These are phyloP conservation scores for Uronychia setigera DNA, from an alignment of 73 alveolate species.

Conservation along the genomic window DNA sequence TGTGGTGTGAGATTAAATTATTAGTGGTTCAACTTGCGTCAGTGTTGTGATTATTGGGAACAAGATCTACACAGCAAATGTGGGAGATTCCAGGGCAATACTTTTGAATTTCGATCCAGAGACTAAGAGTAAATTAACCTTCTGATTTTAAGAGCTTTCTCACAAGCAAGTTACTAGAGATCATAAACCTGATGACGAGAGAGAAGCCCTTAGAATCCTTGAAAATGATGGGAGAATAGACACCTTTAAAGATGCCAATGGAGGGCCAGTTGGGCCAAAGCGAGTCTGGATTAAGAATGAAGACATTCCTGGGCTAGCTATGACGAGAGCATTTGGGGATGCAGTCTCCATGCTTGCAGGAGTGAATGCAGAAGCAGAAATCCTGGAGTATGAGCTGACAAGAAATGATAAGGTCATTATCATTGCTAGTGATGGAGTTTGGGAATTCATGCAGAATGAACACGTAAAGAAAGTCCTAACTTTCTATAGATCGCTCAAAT, in stretches of 20 bases:
- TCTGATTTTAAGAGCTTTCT: constrained; percentile 25
- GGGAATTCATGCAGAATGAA: constrained; percentile 85
- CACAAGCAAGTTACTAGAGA: constrained; percentile 64
- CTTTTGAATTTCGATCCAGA: constrained; percentile 24
- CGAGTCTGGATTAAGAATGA: constrained; percentile 89
- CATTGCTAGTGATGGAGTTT: constrained; percentile 93
- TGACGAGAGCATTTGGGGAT: constrained; percentile 97
- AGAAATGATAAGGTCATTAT: constrained; percentile 86
- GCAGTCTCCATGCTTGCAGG: constrained; percentile 88
- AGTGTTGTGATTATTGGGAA: constrained; percentile 69
- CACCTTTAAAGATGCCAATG: constrained; percentile 62
- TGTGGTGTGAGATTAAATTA: background rate
- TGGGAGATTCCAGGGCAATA: constrained; percentile 89
- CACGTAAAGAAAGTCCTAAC: constrained; percentile 2
- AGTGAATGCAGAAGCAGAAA: constrained; percentile 76
- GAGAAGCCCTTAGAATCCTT: constrained; percentile 82
- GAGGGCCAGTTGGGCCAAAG: constrained; percentile 85
- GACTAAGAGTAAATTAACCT: background rate
- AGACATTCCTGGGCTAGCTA: constrained; percentile 95
- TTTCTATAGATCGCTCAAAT: constrained; percentile 32
- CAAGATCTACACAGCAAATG: constrained; percentile 73
- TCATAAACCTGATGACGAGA: constrained; percentile 86
- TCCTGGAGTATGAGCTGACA: constrained; percentile 48
- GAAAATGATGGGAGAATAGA: constrained; percentile 87
- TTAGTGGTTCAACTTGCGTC: constrained; percentile 91